Evolutionary conservation across 148 eudicot species (phyloP).

Genomic region (Chenopodium formosanum): DNA sequence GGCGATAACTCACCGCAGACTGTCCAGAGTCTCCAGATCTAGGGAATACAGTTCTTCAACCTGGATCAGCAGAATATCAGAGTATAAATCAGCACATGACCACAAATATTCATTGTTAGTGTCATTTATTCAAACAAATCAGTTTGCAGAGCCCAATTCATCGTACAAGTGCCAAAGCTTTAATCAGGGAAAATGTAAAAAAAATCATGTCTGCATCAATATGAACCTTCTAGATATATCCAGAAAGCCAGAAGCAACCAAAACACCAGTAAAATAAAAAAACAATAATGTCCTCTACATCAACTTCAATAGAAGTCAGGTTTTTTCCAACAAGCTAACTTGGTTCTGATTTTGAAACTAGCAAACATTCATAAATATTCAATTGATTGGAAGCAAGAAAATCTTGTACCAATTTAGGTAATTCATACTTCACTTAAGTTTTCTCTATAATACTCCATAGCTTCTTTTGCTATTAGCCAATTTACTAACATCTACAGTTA

Average conservation of each 20-base stretch:
- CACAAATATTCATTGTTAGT: slow-evolving; percentile 8
- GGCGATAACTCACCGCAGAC: slow-evolving; percentile 48
- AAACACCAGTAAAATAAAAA: not conserved
- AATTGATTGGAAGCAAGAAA: not conserved
- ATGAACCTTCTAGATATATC: not conserved
- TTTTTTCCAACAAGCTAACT: not conserved
- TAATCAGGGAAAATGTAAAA: not conserved
- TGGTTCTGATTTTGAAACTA: not conserved
- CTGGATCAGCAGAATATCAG: slow-evolving; percentile 47
- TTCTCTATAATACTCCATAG: not conserved
- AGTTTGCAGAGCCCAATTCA: not conserved
- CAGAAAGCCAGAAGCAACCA: not conserved
- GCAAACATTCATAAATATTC: not conserved
- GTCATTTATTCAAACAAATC: not conserved
- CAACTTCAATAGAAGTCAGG: not conserved
- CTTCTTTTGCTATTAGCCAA: too few relatives aligned
- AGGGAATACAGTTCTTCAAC: slow-evolving; percentile 97
- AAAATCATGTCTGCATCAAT: not conserved
- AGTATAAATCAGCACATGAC: not conserved
- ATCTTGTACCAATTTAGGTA: not conserved
- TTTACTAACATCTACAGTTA: not conserved
- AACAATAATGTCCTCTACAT: not conserved
- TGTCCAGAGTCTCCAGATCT: slow-evolving; percentile 87
- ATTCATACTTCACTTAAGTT: not conserved
- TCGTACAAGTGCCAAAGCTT: not conserved